Evolutionary conservation across 345 rosid genomes (phyloP).

Genomic region (Eucalyptus erythrocorys): DNA sequence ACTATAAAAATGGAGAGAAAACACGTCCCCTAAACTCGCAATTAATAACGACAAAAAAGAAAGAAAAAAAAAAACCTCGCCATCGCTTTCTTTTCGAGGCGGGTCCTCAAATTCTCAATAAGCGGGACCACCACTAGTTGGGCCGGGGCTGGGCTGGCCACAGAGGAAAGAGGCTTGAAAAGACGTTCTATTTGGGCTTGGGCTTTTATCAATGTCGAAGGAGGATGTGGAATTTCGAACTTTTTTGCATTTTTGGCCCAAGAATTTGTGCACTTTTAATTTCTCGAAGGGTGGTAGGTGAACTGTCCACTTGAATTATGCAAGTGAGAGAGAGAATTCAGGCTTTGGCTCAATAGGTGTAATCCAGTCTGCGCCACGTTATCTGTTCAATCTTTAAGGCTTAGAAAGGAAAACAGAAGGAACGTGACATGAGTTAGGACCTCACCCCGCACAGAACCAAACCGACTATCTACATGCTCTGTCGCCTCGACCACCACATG

Average conservation of each 20-base stretch:
- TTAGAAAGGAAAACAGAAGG: not conserved
- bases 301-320: not conserved
- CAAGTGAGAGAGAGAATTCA: not conserved
- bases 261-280: not conserved
- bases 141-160: not conserved
- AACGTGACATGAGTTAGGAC: not conserved
- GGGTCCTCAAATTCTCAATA: not conserved
- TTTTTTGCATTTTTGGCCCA: not conserved
- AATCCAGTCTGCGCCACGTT: accelerated
- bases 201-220: not conserved
- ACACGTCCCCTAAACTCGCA: not conserved
- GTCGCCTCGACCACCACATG: no score
- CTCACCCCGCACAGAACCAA: not conserved
- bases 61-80: no score
- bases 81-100: not conserved
- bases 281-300: not conserved
- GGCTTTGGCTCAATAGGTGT: not conserved
- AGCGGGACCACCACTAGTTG: not conserved
- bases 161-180: not conserved
- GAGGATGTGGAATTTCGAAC: not conserved
- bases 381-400: not conserved
- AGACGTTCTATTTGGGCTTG: not conserved
- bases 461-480: not conserved
- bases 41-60: not conserved
- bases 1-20: not conserved